Evolutionary conservation across 148 eudicot genomes (phyloP), one percentile per base, ranked within the genome.

Genomic region (Talinum fruticosum): DNA sequence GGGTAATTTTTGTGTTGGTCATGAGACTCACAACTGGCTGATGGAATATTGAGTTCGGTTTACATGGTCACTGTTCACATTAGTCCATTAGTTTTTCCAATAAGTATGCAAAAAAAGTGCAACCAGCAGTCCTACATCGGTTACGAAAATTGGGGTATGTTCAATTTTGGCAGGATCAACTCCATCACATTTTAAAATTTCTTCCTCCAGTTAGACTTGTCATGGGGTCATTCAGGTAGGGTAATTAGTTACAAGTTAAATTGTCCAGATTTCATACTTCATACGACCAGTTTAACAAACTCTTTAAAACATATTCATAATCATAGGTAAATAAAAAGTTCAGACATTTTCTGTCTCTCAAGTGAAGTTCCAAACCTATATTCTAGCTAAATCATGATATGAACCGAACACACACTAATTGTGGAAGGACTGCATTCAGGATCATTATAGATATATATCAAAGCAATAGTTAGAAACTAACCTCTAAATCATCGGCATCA

Each of bases 401-500:
- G 33, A 28, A 62, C 32, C 13, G 34, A 62, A 26, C 4, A 62
- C 32, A 1, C 18, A 8, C 32, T 15, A 62, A 62, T 26, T 62
- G 30, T 28, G 18, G 30, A 67, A 28, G 34, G 61, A 57, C 57
- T 51, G 10, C 13, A 5, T 24, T 69, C 45, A 36, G 24, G 51
- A 64, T 23, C 29, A 8, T 19, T 26, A 1, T 66, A 78, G 65
- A 75, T 12, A 34, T 16, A 18, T 32, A 13, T 71, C 8, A 23
- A 35, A 72, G 51, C 64, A 29, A 24, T n/a, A 49, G 4, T 59
- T 59, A 68, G 76, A 49, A 82, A 85, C 90, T 80, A 71, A 93
- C 99, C 94, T 96, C 97, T n/a, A 96, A 77, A 34, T 96, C 99
- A 79, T 93, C 97, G 14, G 93, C 83, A 83, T 90, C 92, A 61